Percentiles rank a stretch among this genome's conserved stretches.
Conservation (phyloP, 495 filamentous ascomycete genomes). For the Hypoxylon crocopeplum region DNA sequence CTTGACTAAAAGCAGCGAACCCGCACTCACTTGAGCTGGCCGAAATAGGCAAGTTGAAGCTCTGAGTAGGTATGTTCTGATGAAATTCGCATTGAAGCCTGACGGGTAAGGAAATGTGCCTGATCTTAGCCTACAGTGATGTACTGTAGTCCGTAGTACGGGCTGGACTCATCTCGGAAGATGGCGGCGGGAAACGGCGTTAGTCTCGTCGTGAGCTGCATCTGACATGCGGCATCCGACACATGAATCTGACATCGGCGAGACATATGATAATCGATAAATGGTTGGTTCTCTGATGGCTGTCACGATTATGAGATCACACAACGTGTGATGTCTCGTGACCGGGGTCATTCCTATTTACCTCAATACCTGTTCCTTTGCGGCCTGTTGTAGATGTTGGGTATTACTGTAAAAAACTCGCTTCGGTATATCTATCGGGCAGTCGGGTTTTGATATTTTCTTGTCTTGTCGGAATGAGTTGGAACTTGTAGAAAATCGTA, state of each 20-base stretch:
- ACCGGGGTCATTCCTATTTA: background rate
- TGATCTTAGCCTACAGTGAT: background rate
- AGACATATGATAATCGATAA: slow-evolving; percentile 3
- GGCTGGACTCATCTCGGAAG: slow-evolving; percentile 2
- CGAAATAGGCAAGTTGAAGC: slow-evolving; percentile 1
- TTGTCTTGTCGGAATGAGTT: too few relatives aligned
- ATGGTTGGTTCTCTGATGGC: slow-evolving; percentile 3
- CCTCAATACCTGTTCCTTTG: too few relatives aligned
- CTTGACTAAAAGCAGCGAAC: slow-evolving; percentile 6
- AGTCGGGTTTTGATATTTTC: too few relatives aligned
- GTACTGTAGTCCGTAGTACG: background rate
- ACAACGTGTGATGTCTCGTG: slow-evolving; percentile 30
- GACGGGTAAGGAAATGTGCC: background rate
- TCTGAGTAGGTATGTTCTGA: background rate
- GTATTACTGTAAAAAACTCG: too few relatives aligned
- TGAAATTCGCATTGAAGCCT: background rate
- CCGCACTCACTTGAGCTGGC: slow-evolving; percentile 9
- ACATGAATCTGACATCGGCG: background rate
- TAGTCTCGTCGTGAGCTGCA: background rate
- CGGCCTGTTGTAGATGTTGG: background rate
- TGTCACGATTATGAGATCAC: slow-evolving; percentile 24
- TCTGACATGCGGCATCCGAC: slow-evolving; percentile 2
- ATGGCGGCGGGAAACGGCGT: slow-evolving; percentile 10
- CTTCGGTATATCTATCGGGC: too few relatives aligned
- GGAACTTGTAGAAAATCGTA: too few relatives aligned